Conservation (phyloP, 1,284 basidiomycete genomes). For the Moesziomyces sp. region DNA sequence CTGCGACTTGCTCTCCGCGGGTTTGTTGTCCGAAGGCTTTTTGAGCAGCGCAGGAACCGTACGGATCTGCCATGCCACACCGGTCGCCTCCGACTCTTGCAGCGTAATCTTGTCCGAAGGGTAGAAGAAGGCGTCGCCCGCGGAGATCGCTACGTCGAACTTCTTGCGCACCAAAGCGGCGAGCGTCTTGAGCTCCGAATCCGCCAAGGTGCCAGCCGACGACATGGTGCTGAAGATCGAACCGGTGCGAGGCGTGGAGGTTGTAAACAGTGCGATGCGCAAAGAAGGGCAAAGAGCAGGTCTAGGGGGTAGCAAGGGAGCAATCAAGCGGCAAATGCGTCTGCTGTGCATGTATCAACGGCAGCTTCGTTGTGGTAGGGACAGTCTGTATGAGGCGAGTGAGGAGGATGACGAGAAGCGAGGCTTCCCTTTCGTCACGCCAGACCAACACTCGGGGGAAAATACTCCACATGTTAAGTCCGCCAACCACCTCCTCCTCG, state of each 20-base stretch:
- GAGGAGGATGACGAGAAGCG: background rate
- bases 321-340: background rate
- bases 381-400: background rate
- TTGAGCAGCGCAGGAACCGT: slow-evolving; percentile 62
- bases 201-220: slow-evolving; percentile 7
- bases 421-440: background rate
- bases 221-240: slow-evolving; percentile 12
- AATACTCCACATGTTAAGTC: slow-evolving; percentile 16
- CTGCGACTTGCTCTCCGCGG: slow-evolving; percentile 5
- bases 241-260: background rate
- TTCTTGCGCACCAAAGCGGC: slow-evolving; percentile 41
- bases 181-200: slow-evolving; percentile 38
- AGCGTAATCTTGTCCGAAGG: slow-evolving; percentile 47
- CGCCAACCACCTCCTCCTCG: background rate
- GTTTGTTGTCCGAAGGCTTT: slow-evolving; percentile 45
- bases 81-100: slow-evolving; percentile 20
- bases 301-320: no score
- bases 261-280: background rate
- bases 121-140: slow-evolving; percentile 62
- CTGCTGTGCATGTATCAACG: background rate
- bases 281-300: background rate
- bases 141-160: slow-evolving; percentile 44
- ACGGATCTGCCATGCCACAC: slow-evolving; percentile 53
- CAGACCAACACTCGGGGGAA: slow-evolving; percentile 7
- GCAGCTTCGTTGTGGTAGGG: background rate